phyloP scores from a whole-genome alignment of 768 basidiomycete genomes.

The Naganishia onofrii region DNA sequence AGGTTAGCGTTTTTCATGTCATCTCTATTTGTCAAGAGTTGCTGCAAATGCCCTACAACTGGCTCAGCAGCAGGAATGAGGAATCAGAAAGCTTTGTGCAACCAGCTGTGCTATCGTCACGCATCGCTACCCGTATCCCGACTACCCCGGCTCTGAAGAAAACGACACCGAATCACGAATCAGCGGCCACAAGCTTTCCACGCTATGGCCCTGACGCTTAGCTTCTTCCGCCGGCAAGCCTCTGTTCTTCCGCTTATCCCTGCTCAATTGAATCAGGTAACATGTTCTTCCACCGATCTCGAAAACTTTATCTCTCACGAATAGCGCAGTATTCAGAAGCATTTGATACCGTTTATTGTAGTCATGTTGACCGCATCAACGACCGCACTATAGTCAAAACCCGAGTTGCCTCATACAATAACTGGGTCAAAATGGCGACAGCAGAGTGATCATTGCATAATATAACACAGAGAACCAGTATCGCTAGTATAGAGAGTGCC shows the following conservation, averaged over 20 bases:
- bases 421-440: too few species aligned
- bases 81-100: background rate
- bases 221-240: conserved; percentile 2
- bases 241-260: background rate
- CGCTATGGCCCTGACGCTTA: background rate
- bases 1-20: background rate
- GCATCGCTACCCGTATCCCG: too few species aligned
- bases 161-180: background rate
- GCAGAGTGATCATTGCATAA: too few species aligned
- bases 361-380: conserved; percentile 13
- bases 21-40: background rate
- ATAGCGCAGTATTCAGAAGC: background rate
- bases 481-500: background rate
- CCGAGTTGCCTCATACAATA: background rate
- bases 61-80: too few species aligned
- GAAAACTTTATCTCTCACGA: conserved; percentile 5
- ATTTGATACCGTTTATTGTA: conserved; percentile 12
- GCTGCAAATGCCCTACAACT: background rate
- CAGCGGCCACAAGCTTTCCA: background rate
- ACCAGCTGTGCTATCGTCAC: background rate
- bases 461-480: background rate
- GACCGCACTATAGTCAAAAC: background rate
- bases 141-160: background rate
- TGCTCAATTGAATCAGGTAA: conserved; percentile 1
- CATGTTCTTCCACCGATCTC: conserved; percentile 15